Evolutionary conservation across 305 asterid species (phyloP).

Genomic region (Fraxinus baroniana): DNA sequence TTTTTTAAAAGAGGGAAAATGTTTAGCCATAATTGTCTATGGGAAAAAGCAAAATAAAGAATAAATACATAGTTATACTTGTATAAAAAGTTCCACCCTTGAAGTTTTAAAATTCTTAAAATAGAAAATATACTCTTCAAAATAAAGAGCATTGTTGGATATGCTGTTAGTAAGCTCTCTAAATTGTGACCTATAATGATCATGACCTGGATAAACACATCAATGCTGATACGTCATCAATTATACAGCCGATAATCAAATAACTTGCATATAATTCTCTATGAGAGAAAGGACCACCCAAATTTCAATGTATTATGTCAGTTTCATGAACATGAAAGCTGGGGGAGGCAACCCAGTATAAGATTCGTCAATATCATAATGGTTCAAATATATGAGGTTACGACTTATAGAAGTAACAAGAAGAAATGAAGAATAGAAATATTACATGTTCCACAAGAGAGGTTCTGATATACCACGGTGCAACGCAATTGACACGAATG

Average conservation of each 20-base stretch:
- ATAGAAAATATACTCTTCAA: background rate
- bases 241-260: background rate
- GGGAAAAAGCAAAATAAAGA: background rate
- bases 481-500: conserved; percentile 83
- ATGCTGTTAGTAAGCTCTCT: background rate
- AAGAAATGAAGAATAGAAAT: conserved; percentile 5
- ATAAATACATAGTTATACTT: background rate
- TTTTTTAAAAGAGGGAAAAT: background rate
- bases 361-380: conserved; percentile 2
- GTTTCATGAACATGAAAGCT: background rate
- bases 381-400: background rate
- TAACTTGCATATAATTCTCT: background rate
- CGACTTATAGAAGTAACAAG: conserved; percentile 7
- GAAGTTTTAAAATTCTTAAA: background rate
- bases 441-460: conserved; percentile 74
- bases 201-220: background rate
- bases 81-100: background rate
- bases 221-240: background rate
- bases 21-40: background rate
- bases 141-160: background rate
- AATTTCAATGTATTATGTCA: background rate
- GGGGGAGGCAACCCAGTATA: background rate
- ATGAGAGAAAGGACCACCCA: background rate
- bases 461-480: conserved; percentile 92
- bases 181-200: background rate